phyloP scores from a whole-genome alignment of 1,284 basidiomycete genomes.

The Agroathelia rolfsii region DNA sequence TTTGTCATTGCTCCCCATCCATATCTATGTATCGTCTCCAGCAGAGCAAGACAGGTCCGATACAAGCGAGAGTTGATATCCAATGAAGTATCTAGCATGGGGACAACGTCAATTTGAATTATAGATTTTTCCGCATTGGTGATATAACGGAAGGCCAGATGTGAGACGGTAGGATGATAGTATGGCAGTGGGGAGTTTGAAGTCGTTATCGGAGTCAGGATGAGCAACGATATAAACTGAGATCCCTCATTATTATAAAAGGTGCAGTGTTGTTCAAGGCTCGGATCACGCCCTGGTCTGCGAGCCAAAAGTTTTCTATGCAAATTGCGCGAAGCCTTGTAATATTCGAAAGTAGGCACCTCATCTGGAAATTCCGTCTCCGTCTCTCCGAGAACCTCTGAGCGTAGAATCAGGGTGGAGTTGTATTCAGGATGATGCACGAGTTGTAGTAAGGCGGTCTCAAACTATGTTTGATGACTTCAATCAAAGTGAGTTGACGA shows the following conservation, averaged over 20 bases:
- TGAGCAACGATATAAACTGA: conserved; percentile 34
- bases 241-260: conserved; percentile 39
- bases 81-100: conserved; percentile 34
- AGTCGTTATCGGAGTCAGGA: conserved; percentile 52
- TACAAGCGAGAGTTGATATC: conserved; percentile 59
- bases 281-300: conserved; percentile 56
- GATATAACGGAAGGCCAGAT: conserved; percentile 66
- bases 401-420: conserved; percentile 71
- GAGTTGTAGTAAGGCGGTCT: conserved; percentile 50
- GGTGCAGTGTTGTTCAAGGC: conserved; percentile 69
- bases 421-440: conserved; percentile 78
- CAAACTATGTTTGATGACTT: conserved; percentile 40
- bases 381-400: conserved; percentile 49
- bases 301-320: conserved; percentile 60
- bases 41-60: conserved; percentile 70
- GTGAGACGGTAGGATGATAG: conserved; percentile 67
- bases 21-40: conserved; percentile 79
- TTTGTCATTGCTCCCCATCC: conserved; percentile 72
- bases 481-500: too few relatives aligned
- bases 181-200: conserved; percentile 49
- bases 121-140: too few relatives aligned
- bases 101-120: conserved; percentile 10
- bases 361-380: too few relatives aligned
- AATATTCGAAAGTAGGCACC: conserved; percentile 22
- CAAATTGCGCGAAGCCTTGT: too few relatives aligned